These are phyloP conservation scores for Salix exigua DNA, from an alignment of 345 rosid species.

Conservation along the genomic window DNA sequence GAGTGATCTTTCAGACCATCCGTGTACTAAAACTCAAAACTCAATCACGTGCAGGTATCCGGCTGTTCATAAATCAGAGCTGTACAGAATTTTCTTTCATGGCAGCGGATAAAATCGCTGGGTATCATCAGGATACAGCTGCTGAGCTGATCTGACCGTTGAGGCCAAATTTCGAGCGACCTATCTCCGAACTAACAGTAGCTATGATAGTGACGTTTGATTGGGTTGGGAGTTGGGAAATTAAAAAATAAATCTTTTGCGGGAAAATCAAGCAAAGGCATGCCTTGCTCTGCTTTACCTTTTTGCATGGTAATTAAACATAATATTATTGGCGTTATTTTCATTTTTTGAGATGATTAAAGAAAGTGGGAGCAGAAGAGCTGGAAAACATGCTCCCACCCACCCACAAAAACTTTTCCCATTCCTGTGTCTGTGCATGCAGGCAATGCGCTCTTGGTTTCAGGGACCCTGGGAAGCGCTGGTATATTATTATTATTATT, in stretches of 20 bases:
- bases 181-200: neutral
- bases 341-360: neutral
- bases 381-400: neutral
- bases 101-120: neutral
- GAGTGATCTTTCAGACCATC: too few species aligned
- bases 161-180: constrained; percentile 26
- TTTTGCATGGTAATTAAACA: neutral
- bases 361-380: neutral
- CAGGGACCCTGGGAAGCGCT: neutral
- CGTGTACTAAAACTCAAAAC: too few species aligned
- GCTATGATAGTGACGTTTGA: constrained; percentile 18
- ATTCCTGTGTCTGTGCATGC: neutral
- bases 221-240: constrained; percentile 5
- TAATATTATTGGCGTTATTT: too few species aligned
- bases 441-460: neutral
- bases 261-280: constrained; percentile 12
- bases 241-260: constrained; percentile 17
- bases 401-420: neutral
- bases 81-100: neutral
- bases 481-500: neutral
- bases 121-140: neutral
- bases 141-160: constrained; percentile 11
- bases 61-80: neutral
- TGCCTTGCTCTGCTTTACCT: neutral
- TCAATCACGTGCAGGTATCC: neutral